A percentile compares a stretch with the other conserved stretches of the same genome.
phyloP scores from a whole-genome alignment of 257 asterid species.

The Solanum bulbocastanum region DNA sequence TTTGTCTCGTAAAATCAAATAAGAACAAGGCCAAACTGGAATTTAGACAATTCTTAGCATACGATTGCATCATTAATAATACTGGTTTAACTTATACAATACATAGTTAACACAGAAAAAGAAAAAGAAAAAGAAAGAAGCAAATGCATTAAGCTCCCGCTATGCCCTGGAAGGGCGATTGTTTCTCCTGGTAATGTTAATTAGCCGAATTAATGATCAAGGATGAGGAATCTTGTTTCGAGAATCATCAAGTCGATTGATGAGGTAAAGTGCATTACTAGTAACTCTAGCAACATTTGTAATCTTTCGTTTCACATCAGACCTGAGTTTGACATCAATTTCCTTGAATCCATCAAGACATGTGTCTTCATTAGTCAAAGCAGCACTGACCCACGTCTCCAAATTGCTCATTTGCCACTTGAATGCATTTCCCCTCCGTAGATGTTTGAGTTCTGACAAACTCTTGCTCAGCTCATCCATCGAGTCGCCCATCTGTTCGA shows the following conservation, averaged over 20 bases:
- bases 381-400: constrained; percentile 96
- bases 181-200: neutral
- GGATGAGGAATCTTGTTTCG: neutral
- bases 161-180: neutral
- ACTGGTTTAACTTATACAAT: neutral
- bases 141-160: too few relatives aligned
- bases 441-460: constrained; percentile 47
- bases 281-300: constrained; percentile 65
- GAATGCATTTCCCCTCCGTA: constrained; percentile 50
- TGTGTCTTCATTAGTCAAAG: constrained; percentile 76
- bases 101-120: neutral
- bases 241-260: constrained; percentile 45
- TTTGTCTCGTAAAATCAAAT: neutral
- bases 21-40: neutral
- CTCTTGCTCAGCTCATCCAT: constrained; percentile 58
- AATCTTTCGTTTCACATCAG: constrained; percentile 52
- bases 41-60: neutral
- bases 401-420: constrained; percentile 89
- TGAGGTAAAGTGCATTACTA: constrained; percentile 81
- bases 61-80: neutral
- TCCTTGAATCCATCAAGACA: constrained; percentile 88
- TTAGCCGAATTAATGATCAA: neutral
- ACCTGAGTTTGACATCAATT: constrained; percentile 33
- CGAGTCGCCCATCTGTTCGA: constrained; percentile 60
- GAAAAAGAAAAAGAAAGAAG: neutral